Base-by-base conservation (phyloP, 2,329 filamentous ascomycete genomes). In the Exutisphaerella laricina region DNA sequence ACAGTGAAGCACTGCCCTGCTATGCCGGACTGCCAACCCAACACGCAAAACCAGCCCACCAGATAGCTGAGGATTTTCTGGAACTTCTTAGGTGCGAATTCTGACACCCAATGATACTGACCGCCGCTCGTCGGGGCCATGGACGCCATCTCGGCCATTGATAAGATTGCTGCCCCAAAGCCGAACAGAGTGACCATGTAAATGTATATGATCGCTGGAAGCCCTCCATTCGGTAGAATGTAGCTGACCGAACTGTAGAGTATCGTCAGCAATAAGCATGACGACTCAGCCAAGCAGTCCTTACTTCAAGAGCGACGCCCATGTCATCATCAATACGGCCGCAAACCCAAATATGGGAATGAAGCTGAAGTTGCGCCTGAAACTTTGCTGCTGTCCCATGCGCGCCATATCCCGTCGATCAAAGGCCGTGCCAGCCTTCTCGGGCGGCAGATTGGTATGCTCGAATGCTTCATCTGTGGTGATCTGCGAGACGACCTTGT, bases 1-100 rank as follows among this genome's bases (percentile, higher is more conserved):
- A 66, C 67, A 12, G 71, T 62, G 55, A 68, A 70, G 9, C 64
- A 65, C 36, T 68, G 67, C 3, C 65, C 62, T 5, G 68, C 67
- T 17, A 66, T 43, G 53, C 49, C 34, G 4, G 65, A 62, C 47
- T 67, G 64, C 66, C 67, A 69, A 4, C 64, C 66, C 5, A 59
- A 48, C 1, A 67, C 54, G n/a, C 61, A 65, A 18, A 67, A 58
- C 68, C 67, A 70, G 3, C 66, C 63, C 8, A 64, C 58, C 6
- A 70, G 53, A 41, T 70, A 71, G 46, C 65, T 68, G 41, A 69
- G 59, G 40, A 69, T 62, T 29, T 62, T 66, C 44, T 67, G 66
- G 31, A 58, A 66, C 2, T 59, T 60, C n/a, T 56, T 55, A 6
- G 67, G 67, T 2, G 66, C 65, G 10, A 70, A 62, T 17, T 69